Evolutionary conservation across 1,284 basidiomycete genomes (phyloP), one percentile per base, ranked within the genome.

Genomic region (Ustilago nuda): DNA sequence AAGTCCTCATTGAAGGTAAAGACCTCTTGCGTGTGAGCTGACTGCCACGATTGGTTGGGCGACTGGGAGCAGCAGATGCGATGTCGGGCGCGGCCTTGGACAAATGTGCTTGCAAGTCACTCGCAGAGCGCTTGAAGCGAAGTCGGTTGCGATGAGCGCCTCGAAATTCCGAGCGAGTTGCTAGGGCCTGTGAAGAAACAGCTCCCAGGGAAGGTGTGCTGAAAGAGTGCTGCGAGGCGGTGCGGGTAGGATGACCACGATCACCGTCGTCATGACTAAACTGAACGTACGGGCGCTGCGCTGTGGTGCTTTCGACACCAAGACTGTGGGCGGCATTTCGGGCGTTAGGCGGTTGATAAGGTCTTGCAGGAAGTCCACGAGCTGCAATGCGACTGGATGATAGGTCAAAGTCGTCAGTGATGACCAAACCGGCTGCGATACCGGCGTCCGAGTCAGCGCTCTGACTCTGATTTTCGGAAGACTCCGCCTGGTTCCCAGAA

Each of bases 401-500:
- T 9, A 82, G 63, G 48, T 82, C 81, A 37, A 81, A 59, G 51
- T 82, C 79, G 53, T 82, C 81, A 5, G 79, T 78, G 56, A 82
- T 82, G 39, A 82, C 56, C 15, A 82, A 61, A 7, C 81, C 81
- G 7, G 66, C 72, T 17, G 77, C 72, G 35, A 82, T 64, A 50
- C 79, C 77, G 1, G 67, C 57, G 32, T 82, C 80, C 7, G 66
- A 52, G 48, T 76, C 76, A 5, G 57, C 48, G 11, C 46, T 37
- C n/a, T 61, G 71, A 41, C 48, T 3, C 4, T 62, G 48, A 11
- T 23, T 30, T 0, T 58, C 36, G 0, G 52, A 52, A 43, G 48
- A 17, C 19, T 36, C 3, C 30, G 36, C 45, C 13, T 55, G 39
- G 12, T 61, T 45, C 32, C 68, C 63, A 17, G 74, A 66, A 23